These are phyloP conservation scores for Paraphaeosphaeria sporulosa DNA, from an alignment of 2,329 filamentous ascomycete species.

Conservation along the genomic window DNA sequence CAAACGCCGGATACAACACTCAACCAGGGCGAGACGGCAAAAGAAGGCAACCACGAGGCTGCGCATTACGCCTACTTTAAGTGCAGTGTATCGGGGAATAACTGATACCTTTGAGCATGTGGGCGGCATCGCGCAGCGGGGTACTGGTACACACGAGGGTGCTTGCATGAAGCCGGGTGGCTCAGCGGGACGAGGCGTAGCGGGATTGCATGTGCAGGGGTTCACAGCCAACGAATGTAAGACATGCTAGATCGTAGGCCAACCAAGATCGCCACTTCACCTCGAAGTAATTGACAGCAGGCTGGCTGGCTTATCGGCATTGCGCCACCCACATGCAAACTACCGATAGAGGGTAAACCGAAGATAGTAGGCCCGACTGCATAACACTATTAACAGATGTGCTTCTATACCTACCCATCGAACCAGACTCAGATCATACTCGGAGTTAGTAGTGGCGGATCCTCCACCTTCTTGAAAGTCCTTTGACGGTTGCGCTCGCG, in stretches of 20 bases:
- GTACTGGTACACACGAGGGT: conserved; percentile 1
- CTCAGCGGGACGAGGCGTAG: conserved; percentile 15
- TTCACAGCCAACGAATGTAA: background rate
- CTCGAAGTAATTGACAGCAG: background rate
- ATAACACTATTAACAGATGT: background rate
- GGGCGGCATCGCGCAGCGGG: background rate
- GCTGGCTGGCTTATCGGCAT: background rate
- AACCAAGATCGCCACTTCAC: background rate
- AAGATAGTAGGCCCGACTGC: too few relatives aligned
- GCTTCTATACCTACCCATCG: too few relatives aligned
- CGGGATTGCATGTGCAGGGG: background rate
- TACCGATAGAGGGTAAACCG: background rate
- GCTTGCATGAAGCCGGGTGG: conserved; percentile 9
- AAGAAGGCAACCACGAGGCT: conserved; percentile 11
- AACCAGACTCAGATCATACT: background rate
- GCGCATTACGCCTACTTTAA: conserved; percentile 1
- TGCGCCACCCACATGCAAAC: too few relatives aligned
- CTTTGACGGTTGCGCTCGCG: too few relatives aligned
- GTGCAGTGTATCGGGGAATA: background rate
- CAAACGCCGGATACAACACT: background rate
- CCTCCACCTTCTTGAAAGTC: too few relatives aligned
- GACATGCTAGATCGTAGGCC: background rate
- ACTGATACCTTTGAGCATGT: background rate
- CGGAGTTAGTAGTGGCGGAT: background rate
- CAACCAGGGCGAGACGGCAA: background rate